Base-by-base conservation (phyloP, 768 basidiomycete species). In the Hebeloma cylindrosporum region DNA sequence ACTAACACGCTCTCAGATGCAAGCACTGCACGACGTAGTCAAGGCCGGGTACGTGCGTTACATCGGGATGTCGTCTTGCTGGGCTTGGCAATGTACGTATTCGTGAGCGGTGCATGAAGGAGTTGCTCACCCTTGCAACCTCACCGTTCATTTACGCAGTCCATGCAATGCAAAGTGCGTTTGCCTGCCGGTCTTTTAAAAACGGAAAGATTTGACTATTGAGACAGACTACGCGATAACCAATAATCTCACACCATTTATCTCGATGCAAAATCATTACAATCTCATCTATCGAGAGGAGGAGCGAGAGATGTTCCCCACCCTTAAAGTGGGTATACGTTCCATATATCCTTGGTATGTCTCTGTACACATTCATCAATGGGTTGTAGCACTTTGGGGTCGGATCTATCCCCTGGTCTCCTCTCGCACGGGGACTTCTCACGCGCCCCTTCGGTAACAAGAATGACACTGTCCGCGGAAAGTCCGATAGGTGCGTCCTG, bases 191-290 rank as follows among this genome's bases (percentile, higher is more conserved):
- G 3, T 11, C 4, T 30, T 3, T 9, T 5, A 34, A 4, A 7
- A 11, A 9, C 3, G 13, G 22, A 32, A 22, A 7, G 14, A 3
- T 30, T 14, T 18, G 5, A 37, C 48, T 17, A 36, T 32, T 21
- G 11, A 13, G 8, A 18, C 28, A 82, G 80, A 79, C 58, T 82
- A 83, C 52, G 82, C 82, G 0, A 75, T 82, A 43, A 60, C 70
- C 28, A 76, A 85, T 58, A 71, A 74, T 6, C 63, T 79, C 2
- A 79, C 77, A 0, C 77, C 77, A 1, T 84, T 85, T 62, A 79
- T 84, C 56, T 79, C 78, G 1, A 82, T 84, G 82, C 83, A 85
- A 59, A 85, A 85, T 54, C 79, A 80, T 46, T 76, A 85, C 58
- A 79, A 65, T 47, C 60, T 81, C 7, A 55, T 79, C 9, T 85